Percentiles rank a stretch among this genome's conserved stretches.
Conservation (phyloP, 2,329 filamentous ascomycete species). For the Alternaria gansuensis region DNA sequence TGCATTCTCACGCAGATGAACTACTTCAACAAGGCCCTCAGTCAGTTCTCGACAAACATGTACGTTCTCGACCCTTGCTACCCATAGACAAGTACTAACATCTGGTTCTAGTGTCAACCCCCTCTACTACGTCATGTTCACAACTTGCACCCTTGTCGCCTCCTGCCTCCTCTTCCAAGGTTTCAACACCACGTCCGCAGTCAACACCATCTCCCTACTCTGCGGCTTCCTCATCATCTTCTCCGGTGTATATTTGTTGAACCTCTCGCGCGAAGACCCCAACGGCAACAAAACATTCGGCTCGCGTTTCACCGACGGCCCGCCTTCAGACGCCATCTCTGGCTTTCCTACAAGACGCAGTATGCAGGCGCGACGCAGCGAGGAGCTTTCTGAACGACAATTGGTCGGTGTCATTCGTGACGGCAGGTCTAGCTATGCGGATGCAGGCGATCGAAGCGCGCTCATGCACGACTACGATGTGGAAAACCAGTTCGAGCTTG, state of each 20-base stretch:
- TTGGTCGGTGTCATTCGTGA: slow-evolving; percentile 43
- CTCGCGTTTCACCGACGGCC: slow-evolving; percentile 70
- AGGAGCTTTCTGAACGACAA: slow-evolving; percentile 57
- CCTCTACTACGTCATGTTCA: slow-evolving; percentile 97
- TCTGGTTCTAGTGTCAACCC: slow-evolving; percentile 77
- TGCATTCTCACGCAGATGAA: slow-evolving; percentile 99
- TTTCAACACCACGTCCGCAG: slow-evolving; percentile 91
- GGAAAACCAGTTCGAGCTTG: slow-evolving; percentile 76
- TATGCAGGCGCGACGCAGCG: slow-evolving; percentile 84
- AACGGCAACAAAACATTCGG: slow-evolving; percentile 73
- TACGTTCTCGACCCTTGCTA: slow-evolving; percentile 59
- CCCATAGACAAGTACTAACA: slow-evolving; percentile 17
- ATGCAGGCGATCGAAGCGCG: slow-evolving; percentile 73
- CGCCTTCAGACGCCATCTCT: slow-evolving; percentile 90
- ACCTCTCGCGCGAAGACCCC: slow-evolving; percentile 91
- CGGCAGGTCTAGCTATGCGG: slow-evolving; percentile 25
- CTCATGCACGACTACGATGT: slow-evolving; percentile 91
- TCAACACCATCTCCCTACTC: slow-evolving; percentile 91
- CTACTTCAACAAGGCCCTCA: slow-evolving; percentile 98
- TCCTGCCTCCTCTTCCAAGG: slow-evolving; percentile 96
- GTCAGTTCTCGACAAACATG: slow-evolving; percentile 97
- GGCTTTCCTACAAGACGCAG: slow-evolving; percentile 88
- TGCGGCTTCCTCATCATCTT: slow-evolving; percentile 96
- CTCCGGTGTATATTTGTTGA: slow-evolving; percentile 92
- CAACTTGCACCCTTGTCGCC: slow-evolving; percentile 89